These are phyloP conservation scores for Syncephalastrum sp. DNA, from an alignment of 371 early-diverging fungal species.

Conservation along the genomic window DNA sequence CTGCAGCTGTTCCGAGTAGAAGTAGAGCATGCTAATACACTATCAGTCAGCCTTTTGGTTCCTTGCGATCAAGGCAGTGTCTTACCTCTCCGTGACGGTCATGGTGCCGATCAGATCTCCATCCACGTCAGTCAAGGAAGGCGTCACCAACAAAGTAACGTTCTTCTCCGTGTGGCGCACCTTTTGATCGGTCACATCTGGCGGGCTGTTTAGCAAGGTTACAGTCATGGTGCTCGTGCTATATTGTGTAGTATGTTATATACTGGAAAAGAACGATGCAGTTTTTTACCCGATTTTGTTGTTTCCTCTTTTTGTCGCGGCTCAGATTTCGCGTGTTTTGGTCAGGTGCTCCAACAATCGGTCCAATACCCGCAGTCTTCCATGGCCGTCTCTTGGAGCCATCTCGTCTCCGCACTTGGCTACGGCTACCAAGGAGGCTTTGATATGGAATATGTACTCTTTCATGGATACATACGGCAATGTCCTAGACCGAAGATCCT, in stretches of 20 bases:
- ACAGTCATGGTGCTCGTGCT: constrained; percentile 31
- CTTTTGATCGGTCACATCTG: constrained; percentile 26
- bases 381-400: too few relatives aligned
- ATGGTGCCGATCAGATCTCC: constrained; percentile 35
- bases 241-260: not conserved
- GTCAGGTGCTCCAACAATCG: not conserved
- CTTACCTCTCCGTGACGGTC: constrained; percentile 44
- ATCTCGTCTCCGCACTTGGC: too few relatives aligned
- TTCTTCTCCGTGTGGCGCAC: constrained; percentile 38
- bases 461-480: too few relatives aligned
- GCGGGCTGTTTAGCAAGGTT: constrained; percentile 37
- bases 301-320: not conserved
- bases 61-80: not conserved
- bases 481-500: too few relatives aligned
- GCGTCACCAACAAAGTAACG: constrained; percentile 29
- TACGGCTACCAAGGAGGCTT: too few relatives aligned
- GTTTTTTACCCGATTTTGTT: not conserved
- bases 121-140: constrained; percentile 36
- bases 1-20: constrained; percentile 41
- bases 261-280: constrained; percentile 1
- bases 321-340: not conserved
- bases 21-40: constrained; percentile 32
- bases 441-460: too few relatives aligned
- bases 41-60: not conserved
- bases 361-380: not conserved